phyloP scores from a whole-genome alignment of 345 rosid genomes.

The Brassica carinata region DNA sequence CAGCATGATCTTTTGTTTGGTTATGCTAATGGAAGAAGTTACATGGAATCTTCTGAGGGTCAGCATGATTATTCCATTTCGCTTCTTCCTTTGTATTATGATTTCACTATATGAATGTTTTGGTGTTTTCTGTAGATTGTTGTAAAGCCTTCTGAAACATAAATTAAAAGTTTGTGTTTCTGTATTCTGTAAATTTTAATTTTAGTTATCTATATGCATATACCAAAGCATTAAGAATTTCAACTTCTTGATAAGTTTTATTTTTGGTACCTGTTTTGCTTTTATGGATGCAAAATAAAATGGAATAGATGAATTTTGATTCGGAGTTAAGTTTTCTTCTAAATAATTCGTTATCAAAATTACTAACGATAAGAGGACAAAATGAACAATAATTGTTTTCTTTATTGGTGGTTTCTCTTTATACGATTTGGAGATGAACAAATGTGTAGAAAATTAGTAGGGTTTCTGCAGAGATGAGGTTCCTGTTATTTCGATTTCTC shows the following conservation, averaged over 20 bases:
- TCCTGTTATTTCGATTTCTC: too few species aligned
- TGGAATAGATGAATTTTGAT: not conserved
- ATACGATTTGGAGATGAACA: not conserved
- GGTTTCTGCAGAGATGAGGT: too few species aligned
- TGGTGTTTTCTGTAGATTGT: not conserved
- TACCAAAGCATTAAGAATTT: not conserved
- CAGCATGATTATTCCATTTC: slow-evolving; percentile 25
- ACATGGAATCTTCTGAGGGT: slow-evolving; percentile 28
- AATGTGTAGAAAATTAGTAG: not conserved
- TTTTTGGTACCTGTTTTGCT: not conserved
- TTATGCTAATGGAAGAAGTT: slow-evolving; percentile 25
- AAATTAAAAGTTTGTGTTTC: slow-evolving; percentile 35
- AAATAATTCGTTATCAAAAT: not conserved
- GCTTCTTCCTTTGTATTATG: slow-evolving; percentile 37
- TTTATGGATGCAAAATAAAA: not conserved
- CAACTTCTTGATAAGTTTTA: not conserved
- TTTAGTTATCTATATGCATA: not conserved
- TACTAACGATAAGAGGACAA: not conserved
- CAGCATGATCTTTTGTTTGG: not conserved
- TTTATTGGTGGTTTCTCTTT: not conserved
- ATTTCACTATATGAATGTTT: slow-evolving; percentile 30
- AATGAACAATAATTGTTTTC: too few species aligned
- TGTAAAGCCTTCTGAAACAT: slow-evolving; percentile 29
- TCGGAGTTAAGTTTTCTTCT: not conserved
- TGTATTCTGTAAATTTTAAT: not conserved